Evolutionary conservation across 164 flowering plant genomes (phyloP), one percentile per base, ranked within the genome.

Genomic region (Vitis rotundifolia): DNA sequence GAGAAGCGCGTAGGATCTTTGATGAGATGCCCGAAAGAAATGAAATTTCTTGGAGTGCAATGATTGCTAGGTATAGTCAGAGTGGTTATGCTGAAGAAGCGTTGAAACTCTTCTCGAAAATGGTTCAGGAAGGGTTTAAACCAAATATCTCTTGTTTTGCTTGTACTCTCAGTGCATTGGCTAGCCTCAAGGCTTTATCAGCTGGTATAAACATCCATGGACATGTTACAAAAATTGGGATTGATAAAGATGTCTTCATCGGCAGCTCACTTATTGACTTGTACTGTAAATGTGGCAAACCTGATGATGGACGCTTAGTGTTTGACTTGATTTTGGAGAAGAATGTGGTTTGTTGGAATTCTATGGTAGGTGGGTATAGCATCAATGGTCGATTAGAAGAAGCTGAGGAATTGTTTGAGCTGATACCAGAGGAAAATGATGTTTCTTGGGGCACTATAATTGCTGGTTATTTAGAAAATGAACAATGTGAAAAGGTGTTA

Each of bases 381-480:
- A 47, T 80, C 50, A 85, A 83, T 74, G 86, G 87, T 28, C 71
- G 72, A 64, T 62, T 81, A 61, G 83, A 73, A 70, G 87, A 85
- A 75, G 88, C 92, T 49, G 70, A 31, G 65, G 74, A 80, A 55
- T 61, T 90, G 71, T 86, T 89, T 74, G 74, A 78, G 28, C 75
- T 55, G 63, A 84, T 83, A 31, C 88, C 86, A 0, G 19, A 66
- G 61, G 81, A 67, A 61, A 76, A 86, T 75, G 70, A 22, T 29
- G 72, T 83, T 66, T 79, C 91, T 54, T 89, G 94, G 91, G 83
- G 81, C 66, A 63, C 83, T 0, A 60, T 87, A 56, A 81, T 89
- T 31, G 53, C 86, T 10, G 89, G 91, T 48, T 83, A 79, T 61
- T 56, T 79, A 56, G 83, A 79, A 53, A 71, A 68, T 64, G 73